Conservation (phyloP, 2,329 filamentous ascomycete genomes). For the Hymenoscyphus infarciens region DNA sequence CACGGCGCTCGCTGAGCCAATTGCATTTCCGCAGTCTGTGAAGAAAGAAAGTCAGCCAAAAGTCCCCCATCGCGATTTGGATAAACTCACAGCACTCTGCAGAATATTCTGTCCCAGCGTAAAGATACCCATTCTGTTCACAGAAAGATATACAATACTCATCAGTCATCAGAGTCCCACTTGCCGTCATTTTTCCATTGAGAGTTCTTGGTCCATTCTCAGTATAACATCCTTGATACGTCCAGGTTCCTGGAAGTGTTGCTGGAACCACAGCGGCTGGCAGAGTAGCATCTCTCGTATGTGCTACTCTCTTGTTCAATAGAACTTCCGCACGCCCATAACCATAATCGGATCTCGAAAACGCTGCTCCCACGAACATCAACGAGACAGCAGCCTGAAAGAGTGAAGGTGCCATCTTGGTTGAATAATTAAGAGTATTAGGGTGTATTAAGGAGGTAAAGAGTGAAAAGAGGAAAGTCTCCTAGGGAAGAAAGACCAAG, state of each 20-base stretch:
- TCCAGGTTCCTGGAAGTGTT: conserved; percentile 26
- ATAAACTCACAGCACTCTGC: conserved; percentile 28
- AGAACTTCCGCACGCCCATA: conserved; percentile 7
- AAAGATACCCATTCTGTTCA: conserved; percentile 20
- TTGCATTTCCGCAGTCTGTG: conserved; percentile 24
- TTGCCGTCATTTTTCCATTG: conserved; percentile 17
- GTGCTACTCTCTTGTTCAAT: conserved; percentile 10
- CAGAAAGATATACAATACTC: conserved; percentile 28
- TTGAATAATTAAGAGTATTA: conserved; percentile 6
- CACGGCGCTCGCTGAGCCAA: conserved; percentile 16
- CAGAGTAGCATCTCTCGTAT: background rate
- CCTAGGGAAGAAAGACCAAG: background rate
- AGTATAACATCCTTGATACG: conserved; percentile 29
- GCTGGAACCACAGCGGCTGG: conserved; percentile 13
- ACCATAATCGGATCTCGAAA: conserved; percentile 3
- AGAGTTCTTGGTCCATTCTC: conserved; percentile 23
- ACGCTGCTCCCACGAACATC: conserved; percentile 12
- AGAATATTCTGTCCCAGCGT: conserved; percentile 29
- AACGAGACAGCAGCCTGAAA: conserved; percentile 19
- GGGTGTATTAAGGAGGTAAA: conserved; percentile 2
- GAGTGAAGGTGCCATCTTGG: conserved; percentile 22
- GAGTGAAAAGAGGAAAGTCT: background rate
- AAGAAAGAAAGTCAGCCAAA: background rate
- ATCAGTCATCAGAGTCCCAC: conserved; percentile 22
- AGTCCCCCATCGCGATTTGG: background rate